A percentile compares a stretch with the other conserved stretches of the same genome.
These are phyloP conservation scores for Rhododendron williamsianum DNA, from an alignment of 148 eudicot species.

Conservation along the genomic window DNA sequence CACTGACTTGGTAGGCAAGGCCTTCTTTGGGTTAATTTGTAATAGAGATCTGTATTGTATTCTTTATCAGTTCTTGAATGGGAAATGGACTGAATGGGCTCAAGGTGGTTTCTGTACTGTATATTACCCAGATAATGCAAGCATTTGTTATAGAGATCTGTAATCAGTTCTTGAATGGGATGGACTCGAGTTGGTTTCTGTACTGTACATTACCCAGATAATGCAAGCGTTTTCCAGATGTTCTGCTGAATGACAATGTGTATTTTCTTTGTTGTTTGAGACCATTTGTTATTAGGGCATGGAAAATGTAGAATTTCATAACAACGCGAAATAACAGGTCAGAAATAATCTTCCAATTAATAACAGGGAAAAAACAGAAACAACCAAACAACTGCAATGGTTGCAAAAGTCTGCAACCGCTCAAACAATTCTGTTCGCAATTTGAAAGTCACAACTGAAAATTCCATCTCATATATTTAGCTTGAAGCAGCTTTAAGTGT, in stretches of 20 bases:
- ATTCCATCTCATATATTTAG: neutral
- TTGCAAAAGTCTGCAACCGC: slow-evolving; percentile 21
- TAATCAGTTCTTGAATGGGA: neutral
- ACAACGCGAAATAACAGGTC: neutral
- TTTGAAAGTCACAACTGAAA: neutral
- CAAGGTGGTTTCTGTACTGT: no score
- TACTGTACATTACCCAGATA: neutral
- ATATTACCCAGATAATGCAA: no score
- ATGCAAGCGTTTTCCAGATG: neutral
- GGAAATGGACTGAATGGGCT: no score
- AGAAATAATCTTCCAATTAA: neutral
- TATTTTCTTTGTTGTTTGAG: neutral
- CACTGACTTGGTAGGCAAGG: neutral
- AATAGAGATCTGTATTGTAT: neutral
- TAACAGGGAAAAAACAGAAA: neutral
- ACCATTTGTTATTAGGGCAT: neutral
- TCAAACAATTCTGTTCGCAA: neutral
- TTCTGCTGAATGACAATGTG: neutral
- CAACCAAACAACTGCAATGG: neutral
- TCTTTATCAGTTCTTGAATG: neutral
- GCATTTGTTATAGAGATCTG: neutral
- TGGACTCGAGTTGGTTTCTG: neutral
- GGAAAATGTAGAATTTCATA: neutral
- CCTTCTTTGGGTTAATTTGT: neutral
- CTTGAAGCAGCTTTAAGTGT: slow-evolving; percentile 25